Evolutionary conservation across 352 stramenopile genomes (phyloP).

Genomic region (Phytopythium montanum): DNA sequence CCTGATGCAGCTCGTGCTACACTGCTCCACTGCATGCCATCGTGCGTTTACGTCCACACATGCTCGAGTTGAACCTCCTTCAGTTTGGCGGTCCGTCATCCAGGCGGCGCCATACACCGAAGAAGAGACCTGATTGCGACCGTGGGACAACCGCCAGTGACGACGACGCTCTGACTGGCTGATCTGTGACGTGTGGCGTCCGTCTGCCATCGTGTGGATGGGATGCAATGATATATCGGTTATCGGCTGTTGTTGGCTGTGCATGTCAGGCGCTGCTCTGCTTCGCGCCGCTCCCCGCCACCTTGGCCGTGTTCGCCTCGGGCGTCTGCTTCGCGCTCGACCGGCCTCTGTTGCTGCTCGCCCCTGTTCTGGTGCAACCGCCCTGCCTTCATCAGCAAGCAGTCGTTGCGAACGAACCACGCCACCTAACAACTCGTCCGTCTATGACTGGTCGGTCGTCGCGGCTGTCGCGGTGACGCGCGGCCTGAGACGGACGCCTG

Average conservation of each 20-base stretch:
- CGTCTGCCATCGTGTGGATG: background rate
- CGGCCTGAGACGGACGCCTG: constrained; percentile 20
- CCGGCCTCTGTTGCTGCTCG: constrained; percentile 35
- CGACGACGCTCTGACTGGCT: background rate
- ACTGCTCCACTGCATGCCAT: constrained; percentile 1
- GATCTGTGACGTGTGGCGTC: background rate
- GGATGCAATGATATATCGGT: background rate
- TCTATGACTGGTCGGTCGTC: constrained; percentile 1
- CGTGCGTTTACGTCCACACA: background rate
- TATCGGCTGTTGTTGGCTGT: background rate
- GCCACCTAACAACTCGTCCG: background rate
- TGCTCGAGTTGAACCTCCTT: background rate
- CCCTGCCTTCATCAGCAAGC: constrained; percentile 9
- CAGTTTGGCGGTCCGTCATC: background rate
- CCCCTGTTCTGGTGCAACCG: constrained; percentile 22
- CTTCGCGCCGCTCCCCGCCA: constrained; percentile 11
- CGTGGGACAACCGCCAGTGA: constrained; percentile 3
- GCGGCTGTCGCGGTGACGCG: constrained; percentile 3
- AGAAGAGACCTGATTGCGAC: background rate
- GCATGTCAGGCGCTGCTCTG: constrained; percentile 5
- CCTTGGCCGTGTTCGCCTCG: constrained; percentile 17
- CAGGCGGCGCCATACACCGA: constrained; percentile 1
- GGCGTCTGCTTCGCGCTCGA: constrained; percentile 21
- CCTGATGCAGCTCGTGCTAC: constrained; percentile 11
- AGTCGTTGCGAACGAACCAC: background rate